Base-by-base conservation (phyloP, 1,139 yeast genomes). In the Magnusiomyces clavatus region DNA sequence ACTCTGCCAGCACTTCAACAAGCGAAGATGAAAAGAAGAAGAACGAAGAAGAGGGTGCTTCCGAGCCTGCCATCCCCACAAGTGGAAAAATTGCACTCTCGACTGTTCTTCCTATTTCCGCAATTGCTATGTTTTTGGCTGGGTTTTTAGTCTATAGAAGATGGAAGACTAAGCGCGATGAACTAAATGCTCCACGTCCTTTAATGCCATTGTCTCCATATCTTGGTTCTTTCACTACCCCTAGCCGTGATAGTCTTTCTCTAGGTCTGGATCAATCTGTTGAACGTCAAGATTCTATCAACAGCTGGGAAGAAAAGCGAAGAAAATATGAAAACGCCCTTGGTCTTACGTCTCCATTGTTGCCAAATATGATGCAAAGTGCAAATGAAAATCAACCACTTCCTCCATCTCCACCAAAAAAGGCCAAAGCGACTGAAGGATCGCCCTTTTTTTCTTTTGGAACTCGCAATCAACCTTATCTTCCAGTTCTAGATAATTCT, bases 51-150 rank as follows among this genome's bases (percentile, higher is more conserved):
- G 6, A 16, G 8, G 24, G 14, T 43, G 35, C 40, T n/a, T 36
- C 52, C 1, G 42, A 48, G 6, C 19, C 43, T 16, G 6, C n/a
- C 20, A 6, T 36, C 56, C 14, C 64, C 0, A 57, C 61, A 2
- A 67, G 69, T 1, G 63, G 64, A 3, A 61, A 67, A 43, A 69
- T 69, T 6, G 70, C 69, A 2, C 53, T 68, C 13, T 66, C 70
- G 1, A 68, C 71, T 1, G 58, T 67, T 20, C 54, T 68, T 35
- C 72, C 72, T 1, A 50, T 69, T 1, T 55, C 66, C 11, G 52
- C 57, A 11, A 55, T 66, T 13, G 56, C 57, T 6, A 53, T 59
- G 11, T 50, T 51, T 1, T 49, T 52, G 1, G 49, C 56, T 6
- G 61, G 66, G 55, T 58, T 64, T 19, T 35, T 55, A 16, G 36